Conservation (phyloP, 352 stramenopile species). For the Globisporangium canariense region DNA sequence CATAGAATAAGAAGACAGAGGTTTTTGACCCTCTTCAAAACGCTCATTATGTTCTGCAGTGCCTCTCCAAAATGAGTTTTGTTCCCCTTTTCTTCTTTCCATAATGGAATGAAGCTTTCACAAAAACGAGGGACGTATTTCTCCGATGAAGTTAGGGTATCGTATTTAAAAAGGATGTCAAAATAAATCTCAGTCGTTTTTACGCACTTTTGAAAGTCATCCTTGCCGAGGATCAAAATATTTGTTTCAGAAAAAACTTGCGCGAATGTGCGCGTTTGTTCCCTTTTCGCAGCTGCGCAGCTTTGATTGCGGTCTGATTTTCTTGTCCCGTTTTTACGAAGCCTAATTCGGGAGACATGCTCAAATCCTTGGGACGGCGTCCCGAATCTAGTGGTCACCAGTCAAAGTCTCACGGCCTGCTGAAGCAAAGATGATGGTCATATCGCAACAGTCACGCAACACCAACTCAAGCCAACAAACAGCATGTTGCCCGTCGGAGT, state of each 20-base stretch:
- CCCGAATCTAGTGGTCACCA: slow-evolving; percentile 14
- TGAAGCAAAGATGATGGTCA: slow-evolving; percentile 1
- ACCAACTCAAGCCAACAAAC: slow-evolving; percentile 4
- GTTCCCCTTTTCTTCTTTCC: too few species aligned
- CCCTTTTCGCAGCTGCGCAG: not conserved
- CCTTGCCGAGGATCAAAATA: too few species aligned
- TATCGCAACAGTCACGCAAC: slow-evolving; percentile 18
- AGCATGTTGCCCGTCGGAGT: slow-evolving; percentile 30
- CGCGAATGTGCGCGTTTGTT: slow-evolving; percentile 8
- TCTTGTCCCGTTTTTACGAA: not conserved
- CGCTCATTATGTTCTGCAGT: too few species aligned
- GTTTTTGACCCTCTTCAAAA: too few species aligned
- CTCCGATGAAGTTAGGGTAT: too few species aligned
- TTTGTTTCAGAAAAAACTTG: not conserved
- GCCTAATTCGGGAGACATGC: not conserved
- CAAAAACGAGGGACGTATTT: too few species aligned
- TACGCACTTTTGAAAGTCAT: too few species aligned
- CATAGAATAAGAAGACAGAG: too few species aligned
- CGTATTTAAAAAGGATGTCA: too few species aligned
- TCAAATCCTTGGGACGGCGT: slow-evolving; percentile 15
- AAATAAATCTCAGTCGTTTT: too few species aligned
- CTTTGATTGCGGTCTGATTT: slow-evolving; percentile 4
- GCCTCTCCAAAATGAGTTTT: too few species aligned
- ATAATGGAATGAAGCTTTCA: too few species aligned
- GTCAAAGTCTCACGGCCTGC: slow-evolving; percentile 12